These are phyloP conservation scores for Aspergillus fijiensis DNA, from an alignment of 2,329 filamentous ascomycete species.

Conservation along the genomic window DNA sequence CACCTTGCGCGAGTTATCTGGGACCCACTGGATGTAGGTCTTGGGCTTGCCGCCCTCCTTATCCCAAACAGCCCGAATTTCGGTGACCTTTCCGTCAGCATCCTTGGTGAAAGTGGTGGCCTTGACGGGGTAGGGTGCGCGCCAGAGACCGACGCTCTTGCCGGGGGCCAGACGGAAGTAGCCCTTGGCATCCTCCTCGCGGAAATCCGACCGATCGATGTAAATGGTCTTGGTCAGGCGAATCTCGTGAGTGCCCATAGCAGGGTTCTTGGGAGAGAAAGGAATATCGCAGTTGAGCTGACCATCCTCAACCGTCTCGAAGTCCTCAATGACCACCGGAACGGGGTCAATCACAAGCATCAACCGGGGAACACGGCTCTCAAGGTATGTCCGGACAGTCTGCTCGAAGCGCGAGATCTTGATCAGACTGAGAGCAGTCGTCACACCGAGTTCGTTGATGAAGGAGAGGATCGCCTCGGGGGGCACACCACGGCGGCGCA, in stretches of 20 bases:
- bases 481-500: slow-evolving; percentile 81
- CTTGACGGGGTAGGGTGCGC: slow-evolving; percentile 68
- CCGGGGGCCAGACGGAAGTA: slow-evolving; percentile 77
- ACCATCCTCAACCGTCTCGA: slow-evolving; percentile 69
- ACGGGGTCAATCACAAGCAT: slow-evolving; percentile 89
- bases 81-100: slow-evolving; percentile 62
- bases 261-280: slow-evolving; percentile 74
- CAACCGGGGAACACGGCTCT: slow-evolving; percentile 80
- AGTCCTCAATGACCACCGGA: slow-evolving; percentile 76
- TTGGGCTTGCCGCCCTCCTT: slow-evolving; percentile 68
- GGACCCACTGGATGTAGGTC: slow-evolving; percentile 86
- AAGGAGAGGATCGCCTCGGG: slow-evolving; percentile 87
- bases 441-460: slow-evolving; percentile 87
- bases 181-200: slow-evolving; percentile 61
- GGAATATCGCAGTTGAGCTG: slow-evolving; percentile 66
- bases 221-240: slow-evolving; percentile 76
- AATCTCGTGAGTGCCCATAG: slow-evolving; percentile 53
- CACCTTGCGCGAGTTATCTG: slow-evolving; percentile 59
- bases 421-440: slow-evolving; percentile 76
- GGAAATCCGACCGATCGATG: slow-evolving; percentile 79
- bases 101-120: slow-evolving; percentile 69
- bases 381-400: slow-evolving; percentile 79
- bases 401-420: slow-evolving; percentile 82
- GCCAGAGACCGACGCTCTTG: slow-evolving; percentile 71
- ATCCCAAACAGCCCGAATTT: slow-evolving; percentile 68